Conservation (phyloP, 2,329 filamentous ascomycete genomes). For the Tolypocladium pustulatum region DNA sequence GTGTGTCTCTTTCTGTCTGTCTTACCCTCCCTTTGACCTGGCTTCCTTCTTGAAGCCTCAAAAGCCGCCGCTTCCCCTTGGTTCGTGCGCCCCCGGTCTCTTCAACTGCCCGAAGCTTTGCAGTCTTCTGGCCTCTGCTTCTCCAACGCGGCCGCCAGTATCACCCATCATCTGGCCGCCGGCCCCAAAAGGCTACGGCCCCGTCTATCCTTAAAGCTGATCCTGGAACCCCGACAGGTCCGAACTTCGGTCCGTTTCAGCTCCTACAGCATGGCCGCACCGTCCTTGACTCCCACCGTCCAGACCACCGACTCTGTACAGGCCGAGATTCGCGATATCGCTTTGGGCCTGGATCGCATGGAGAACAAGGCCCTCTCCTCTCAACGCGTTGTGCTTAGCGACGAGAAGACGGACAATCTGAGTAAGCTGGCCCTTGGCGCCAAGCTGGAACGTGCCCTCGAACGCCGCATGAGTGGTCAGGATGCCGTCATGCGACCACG, state of each 20-base stretch:
- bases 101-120: neutral
- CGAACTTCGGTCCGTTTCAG: slow-evolving; percentile 47
- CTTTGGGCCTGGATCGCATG: slow-evolving; percentile 72
- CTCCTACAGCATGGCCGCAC: slow-evolving; percentile 49
- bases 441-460: slow-evolving; percentile 81
- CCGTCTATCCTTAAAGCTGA: neutral
- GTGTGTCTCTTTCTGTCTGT: slow-evolving; percentile 2
- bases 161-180: neutral
- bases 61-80: neutral
- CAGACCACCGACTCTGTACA: slow-evolving; percentile 42
- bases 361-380: slow-evolving; percentile 77
- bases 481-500: slow-evolving; percentile 72
- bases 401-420: slow-evolving; percentile 72
- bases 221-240: slow-evolving; percentile 24
- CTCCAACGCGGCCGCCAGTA: neutral
- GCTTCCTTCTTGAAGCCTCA: neutral
- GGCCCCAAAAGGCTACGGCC: neutral
- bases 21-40: slow-evolving; percentile 3
- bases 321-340: slow-evolving; percentile 57
- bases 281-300: slow-evolving; percentile 48
- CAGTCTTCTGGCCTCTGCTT: neutral
- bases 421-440: slow-evolving; percentile 81
- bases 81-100: slow-evolving; percentile 1
- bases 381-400: slow-evolving; percentile 62
- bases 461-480: slow-evolving; percentile 76